Base-by-base conservation (phyloP, 306 rosid species). In the Sphenostylis stenocarpa region DNA sequence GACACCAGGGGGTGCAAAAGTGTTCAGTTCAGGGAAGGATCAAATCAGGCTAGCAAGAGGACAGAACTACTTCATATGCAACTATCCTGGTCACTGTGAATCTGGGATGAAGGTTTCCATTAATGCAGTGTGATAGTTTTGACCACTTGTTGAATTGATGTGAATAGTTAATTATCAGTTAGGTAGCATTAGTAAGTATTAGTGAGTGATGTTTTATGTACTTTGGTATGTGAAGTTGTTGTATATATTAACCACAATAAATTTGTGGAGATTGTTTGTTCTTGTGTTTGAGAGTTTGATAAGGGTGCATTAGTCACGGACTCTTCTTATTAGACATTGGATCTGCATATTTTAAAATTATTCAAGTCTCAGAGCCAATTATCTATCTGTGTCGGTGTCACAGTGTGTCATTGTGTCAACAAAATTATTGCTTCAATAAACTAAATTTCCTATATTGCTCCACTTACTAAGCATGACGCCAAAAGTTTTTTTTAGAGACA, bases 81-180 rank as follows among this genome's bases (percentile, higher is more conserved):
- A 26, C 85, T 20, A 8, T 56, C 67, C 92, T 39, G 87, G 91
- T 39, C 97, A 90, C 75, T 92, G 97, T 14, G 15, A 73, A 5
- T 81, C 91, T 31, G 87, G 87, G 23, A 90, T 92, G 97, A 90
- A 84, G 77, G 31, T 92, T 70, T 88, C 88, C 31, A 68, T 90
- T 43, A 81, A 51, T 70, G 93, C 94, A 5, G 57, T 41, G 14
- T 90, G 77, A 82, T 36, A 2, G 7, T 47, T 56, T 14, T n/a
- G 9, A 7, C 26, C 31, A 23, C 7, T 26, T 24, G 3, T 24
- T 13, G 17, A 61, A 3, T 61, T 8, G 14, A 31, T n/a, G n/a
- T n/a, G 28, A 60, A 23, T 7, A 61, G 24, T 44, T 48, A 56
- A 41, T 39, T 41, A 1, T 57, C 14, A 56, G n/a, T 26, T 72